Evolutionary conservation across 805 yeast species (phyloP).

Genomic region (Maudiozyma bulderi): DNA sequence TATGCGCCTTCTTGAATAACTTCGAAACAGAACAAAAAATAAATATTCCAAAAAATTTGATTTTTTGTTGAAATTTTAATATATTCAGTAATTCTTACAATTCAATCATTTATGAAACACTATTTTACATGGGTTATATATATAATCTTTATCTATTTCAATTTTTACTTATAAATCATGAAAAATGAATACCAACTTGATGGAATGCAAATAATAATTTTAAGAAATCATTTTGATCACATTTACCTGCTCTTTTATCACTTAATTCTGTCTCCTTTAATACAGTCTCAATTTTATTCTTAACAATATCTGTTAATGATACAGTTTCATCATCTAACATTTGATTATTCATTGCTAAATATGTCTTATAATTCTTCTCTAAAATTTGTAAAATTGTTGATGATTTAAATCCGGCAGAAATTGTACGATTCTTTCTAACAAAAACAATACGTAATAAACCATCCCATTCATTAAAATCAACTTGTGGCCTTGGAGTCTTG

Average conservation of each 20-base stretch:
- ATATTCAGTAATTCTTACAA: no score
- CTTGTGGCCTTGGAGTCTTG: conserved; percentile 85
- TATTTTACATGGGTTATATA: no score
- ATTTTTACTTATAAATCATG: conserved; percentile 30
- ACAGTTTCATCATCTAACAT: conserved; percentile 37
- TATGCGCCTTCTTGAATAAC: no score
- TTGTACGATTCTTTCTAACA: conserved; percentile 86
- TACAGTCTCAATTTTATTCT: conserved; percentile 62
- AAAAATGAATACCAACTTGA: conserved; percentile 94
- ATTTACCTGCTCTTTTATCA: conserved; percentile 84
- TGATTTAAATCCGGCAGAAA: conserved; percentile 87
- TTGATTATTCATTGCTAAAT: conserved; percentile 42
- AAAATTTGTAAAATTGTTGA: conserved; percentile 68
- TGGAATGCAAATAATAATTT: conserved; percentile 84
- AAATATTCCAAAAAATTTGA: no score
- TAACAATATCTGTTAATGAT: conserved; percentile 38
- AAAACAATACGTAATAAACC: conserved; percentile 86
- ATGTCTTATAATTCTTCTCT: conserved; percentile 81
- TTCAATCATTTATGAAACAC: no score
- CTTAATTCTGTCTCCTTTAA: conserved; percentile 69
- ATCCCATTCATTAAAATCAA: conserved; percentile 95
- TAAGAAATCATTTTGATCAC: conserved; percentile 91
- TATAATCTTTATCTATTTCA: no score
- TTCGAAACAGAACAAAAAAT: no score
- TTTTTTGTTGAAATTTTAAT: no score